These are phyloP conservation scores for Canavalia gladiata DNA, from an alignment of 306 rosid species.

Conservation along the genomic window DNA sequence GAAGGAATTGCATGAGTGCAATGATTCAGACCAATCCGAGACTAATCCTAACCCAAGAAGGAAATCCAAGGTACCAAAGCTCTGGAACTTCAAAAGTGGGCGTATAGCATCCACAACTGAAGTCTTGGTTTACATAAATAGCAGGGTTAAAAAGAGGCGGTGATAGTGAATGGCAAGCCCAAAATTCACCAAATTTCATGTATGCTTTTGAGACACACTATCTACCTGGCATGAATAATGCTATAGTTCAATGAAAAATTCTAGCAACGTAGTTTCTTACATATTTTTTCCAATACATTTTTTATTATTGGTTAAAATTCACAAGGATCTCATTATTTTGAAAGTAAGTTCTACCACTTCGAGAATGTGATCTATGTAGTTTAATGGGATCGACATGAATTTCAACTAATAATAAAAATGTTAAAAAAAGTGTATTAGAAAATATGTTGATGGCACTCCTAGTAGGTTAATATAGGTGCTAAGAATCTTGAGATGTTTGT, in stretches of 20 bases:
- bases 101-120: slow-evolving; percentile 9
- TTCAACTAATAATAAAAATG: no score
- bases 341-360: no score
- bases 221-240: not conserved
- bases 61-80: not conserved
- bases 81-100: slow-evolving; percentile 17
- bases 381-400: no score
- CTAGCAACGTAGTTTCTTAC: no score
- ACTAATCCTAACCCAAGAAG: not conserved
- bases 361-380: no score
- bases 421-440: no score
- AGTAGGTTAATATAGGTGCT: not conserved
- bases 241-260: not conserved
- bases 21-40: not conserved
- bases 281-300: no score
- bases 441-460: no score
- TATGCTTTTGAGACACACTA: not conserved
- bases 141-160: not conserved
- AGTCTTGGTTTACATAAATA: not conserved
- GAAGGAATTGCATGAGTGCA: slow-evolving; percentile 5
- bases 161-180: not conserved
- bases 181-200: not conserved
- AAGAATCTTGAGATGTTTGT: not conserved
- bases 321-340: no score
- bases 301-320: no score